Percentiles rank a stretch among this genome's conserved stretches.
phyloP scores from a whole-genome alignment of 257 asterid species.

The Plantago ovata region DNA sequence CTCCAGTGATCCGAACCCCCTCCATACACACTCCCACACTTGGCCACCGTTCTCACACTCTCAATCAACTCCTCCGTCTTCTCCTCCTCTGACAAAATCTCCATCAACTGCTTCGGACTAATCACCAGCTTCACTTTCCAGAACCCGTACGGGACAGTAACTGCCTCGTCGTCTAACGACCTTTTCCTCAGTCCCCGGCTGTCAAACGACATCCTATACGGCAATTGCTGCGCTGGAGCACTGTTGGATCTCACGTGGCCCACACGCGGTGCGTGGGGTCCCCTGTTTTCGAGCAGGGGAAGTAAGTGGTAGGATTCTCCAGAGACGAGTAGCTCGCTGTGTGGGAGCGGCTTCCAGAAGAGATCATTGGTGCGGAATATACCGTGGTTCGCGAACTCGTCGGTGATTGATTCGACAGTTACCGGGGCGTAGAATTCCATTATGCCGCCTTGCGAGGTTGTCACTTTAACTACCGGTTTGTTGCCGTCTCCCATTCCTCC shows the following conservation, averaged over 20 bases:
- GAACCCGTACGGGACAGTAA: conserved; percentile 24
- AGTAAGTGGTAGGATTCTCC: conserved; percentile 78
- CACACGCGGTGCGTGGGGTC: conserved; percentile 13
- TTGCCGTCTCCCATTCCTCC: conserved; percentile 50
- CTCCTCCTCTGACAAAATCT: conserved; percentile 69
- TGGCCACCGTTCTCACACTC: conserved; percentile 81
- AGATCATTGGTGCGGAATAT: conserved; percentile 65
- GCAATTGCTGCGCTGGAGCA: conserved; percentile 32
- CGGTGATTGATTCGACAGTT: conserved; percentile 66
- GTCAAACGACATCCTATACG: conserved; percentile 78
- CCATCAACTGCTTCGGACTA: conserved; percentile 56
- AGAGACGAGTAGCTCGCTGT: conserved; percentile 41
- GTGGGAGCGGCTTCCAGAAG: conserved; percentile 79
- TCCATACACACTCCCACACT: conserved; percentile 47
- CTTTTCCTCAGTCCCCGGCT: conserved; percentile 37
- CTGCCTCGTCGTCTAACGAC: conserved; percentile 15
- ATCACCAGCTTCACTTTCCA: conserved; percentile 93
- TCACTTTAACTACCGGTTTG: conserved; percentile 40
- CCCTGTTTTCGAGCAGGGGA: not conserved
- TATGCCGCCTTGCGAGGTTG: conserved; percentile 62
- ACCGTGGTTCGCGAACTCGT: conserved; percentile 80
- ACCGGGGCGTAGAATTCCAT: conserved; percentile 67
- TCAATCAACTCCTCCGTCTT: conserved; percentile 78
- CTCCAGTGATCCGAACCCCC: conserved; percentile 74
- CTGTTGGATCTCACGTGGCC: conserved; percentile 69